These are phyloP conservation scores for Lentinula guzmanii DNA, from an alignment of 768 basidiomycete species.

Conservation along the genomic window DNA sequence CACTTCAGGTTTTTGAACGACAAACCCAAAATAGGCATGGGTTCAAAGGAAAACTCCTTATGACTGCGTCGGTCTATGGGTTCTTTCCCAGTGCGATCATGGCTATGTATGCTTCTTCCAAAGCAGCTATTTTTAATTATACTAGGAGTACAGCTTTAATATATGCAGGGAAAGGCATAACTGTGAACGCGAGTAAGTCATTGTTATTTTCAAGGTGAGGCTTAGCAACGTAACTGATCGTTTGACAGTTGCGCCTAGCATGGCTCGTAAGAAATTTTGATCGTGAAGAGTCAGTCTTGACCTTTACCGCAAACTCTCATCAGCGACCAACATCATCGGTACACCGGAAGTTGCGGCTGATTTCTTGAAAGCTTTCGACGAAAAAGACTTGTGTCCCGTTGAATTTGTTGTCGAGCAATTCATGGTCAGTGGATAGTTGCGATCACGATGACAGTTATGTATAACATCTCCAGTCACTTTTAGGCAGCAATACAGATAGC, in stretches of 20 bases:
- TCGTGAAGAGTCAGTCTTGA: background rate
- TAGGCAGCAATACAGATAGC: background rate
- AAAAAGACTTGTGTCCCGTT: background rate
- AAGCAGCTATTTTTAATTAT: slow-evolving; percentile 14
- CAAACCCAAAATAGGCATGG: slow-evolving; percentile 11
- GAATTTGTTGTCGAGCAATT: background rate
- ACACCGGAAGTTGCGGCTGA: background rate
- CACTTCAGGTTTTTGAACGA: slow-evolving; percentile 15
- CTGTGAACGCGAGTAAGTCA: slow-evolving; percentile 11
- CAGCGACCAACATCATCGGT: background rate
- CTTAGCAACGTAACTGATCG: background rate
- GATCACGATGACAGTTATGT: background rate
- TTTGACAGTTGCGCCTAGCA: background rate
- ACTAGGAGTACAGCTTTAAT: slow-evolving; percentile 13
- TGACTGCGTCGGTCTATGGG: slow-evolving; percentile 15
- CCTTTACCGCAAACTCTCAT: background rate
- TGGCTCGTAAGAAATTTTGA: background rate
- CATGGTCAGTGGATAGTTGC: background rate
- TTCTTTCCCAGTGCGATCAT: slow-evolving; percentile 12
- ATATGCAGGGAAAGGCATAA: slow-evolving; percentile 13
- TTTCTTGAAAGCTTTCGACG: background rate
- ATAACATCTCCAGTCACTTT: background rate
- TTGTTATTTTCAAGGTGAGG: background rate
- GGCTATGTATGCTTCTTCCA: slow-evolving; percentile 16
- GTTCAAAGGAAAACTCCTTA: slow-evolving; percentile 14